Evolutionary conservation across 169 alveolate species (phyloP), one percentile per base, ranked within the genome.

Genomic region (Babesia bovis): DNA sequence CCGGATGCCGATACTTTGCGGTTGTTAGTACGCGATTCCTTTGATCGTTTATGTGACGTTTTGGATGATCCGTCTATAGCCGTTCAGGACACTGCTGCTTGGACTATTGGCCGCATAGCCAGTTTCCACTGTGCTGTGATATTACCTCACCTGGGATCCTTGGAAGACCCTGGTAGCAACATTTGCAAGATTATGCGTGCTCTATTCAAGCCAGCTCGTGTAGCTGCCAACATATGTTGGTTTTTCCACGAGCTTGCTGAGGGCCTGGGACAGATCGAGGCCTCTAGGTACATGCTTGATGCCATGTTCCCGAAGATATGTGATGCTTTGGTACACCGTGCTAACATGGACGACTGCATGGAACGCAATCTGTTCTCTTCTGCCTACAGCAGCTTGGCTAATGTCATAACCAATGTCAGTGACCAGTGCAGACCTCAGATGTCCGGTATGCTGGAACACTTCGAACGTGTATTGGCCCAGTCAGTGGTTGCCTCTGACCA

Each of bases 11-110:
- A 91, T 69, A 91, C 87, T 47, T 83, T 94, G 87, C 89, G 76
- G 36, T 94, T 93, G 38, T 82, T 90, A 33, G 95, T 94, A 6
- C 92, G 85, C 58, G 93, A 88, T 44, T 91, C 96, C 6, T 93
- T 94, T 55, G 84, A 94, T 3, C 87, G 85, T 50, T 84, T 94
- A 55, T 87, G 94, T 32, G 94, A 89, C 51, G 94, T 91, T 25
- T 82, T 93, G 68, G 74, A 85, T 52, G 97, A 94, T 70, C 85
- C 91, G 19, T 91, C 95, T n/a, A 94, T 92, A 26, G 94, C 96
- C 13, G 97, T 94, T 13, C 88, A 94, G 40, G 97, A 94, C 89
- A 94, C 96, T n/a, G 94, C 95, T 1, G 97, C 97, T 33, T 94
- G 97, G 97, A 91, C 97, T 25, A 91, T 94, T 23, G 97, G 96